Evolutionary conservation across 148 eudicot genomes (phyloP), one percentile per base, ranked within the genome.

Genomic region (Polygonum maritimum): DNA sequence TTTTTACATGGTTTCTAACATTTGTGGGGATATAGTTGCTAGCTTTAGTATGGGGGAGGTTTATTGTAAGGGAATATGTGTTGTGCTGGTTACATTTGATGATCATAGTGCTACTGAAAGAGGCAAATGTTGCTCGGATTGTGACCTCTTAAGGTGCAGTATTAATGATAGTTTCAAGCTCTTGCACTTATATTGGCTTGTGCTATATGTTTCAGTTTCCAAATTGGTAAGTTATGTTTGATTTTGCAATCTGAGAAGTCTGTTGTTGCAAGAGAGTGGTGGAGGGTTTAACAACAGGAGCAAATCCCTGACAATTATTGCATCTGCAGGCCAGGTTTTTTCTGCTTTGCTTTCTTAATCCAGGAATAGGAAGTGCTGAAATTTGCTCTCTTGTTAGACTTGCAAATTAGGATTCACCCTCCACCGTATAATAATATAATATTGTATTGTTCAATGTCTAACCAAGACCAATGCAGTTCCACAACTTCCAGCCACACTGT

Each of bases 1-100:
- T 60, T 60, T 60, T 26, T 26, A 60, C 60, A 54, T 54, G 9
- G 60, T 63, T 63, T 39, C 70, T 63, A 63, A 63, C 70, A 35
- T 63, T 63, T 31, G 40, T 63, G 18, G 40, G 70, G 35, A 63
- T 33, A 63, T 63, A 63, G 70, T 33, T 63, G 70, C 39, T 14
- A 31, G 19, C 19, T 48, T 48, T 48, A 48, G 49, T 48, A 15
- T 12, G 14, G 16, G 49, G 13, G 49, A 48, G 49, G 11, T 44
- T 44, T 44, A 4, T 16, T 54, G 5, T n/a, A 16, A 16, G 58
- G 21, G 7, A 16, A 16, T 26, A 26, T 18, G 33, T 57, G 9
- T 7, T 57, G 12, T 22, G 31, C 60, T 55, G n/a, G n/a, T 55
- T 55, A n/a, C 60, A 18, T 11, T 26, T 63, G 40, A 31, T 31